These are phyloP conservation scores for Trichoderma reesei DNA, from an alignment of 495 filamentous ascomycete species.

Conservation along the genomic window DNA sequence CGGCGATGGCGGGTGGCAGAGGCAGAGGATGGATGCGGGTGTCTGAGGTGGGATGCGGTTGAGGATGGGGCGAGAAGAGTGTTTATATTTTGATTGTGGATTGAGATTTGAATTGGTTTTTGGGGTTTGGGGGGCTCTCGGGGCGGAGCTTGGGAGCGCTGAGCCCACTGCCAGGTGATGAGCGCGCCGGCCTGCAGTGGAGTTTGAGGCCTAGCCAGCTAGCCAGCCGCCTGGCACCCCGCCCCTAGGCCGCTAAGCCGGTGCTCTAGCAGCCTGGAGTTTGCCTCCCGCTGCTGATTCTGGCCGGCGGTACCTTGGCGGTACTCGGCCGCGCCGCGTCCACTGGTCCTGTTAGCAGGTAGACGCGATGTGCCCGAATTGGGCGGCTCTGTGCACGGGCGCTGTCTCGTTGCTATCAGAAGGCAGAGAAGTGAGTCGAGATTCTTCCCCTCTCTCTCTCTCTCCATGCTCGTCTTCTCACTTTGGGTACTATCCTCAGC, in stretches of 20 bases:
- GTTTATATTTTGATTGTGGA: conserved; percentile 12
- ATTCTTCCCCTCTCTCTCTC: no score
- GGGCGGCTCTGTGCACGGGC: neutral
- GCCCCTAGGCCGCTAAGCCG: neutral
- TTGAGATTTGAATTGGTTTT: conserved; percentile 6
- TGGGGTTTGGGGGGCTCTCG: conserved; percentile 9
- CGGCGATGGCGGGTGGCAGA: neutral
- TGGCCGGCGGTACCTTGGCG: neutral
- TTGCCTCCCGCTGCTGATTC: neutral
- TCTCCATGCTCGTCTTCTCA: no score
- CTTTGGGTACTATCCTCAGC: no score
- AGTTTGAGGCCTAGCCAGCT: conserved; percentile 4
- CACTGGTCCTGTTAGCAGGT: neutral
- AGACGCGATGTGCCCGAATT: neutral
- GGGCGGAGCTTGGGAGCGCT: conserved; percentile 3
- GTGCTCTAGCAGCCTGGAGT: neutral
- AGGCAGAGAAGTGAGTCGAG: no score
- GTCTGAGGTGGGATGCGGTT: conserved; percentile 9
- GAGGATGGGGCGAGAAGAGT: conserved; percentile 11
- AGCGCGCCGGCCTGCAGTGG: conserved; percentile 1
- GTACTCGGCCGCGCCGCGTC: neutral
- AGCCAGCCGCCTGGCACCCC: conserved; percentile 8
- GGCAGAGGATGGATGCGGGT: conserved; percentile 6
- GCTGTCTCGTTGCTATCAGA: no score
- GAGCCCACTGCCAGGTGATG: conserved; percentile 7